Evolutionary conservation across 495 filamentous ascomycete genomes (phyloP).

Genomic region (Usnea hakonensis): DNA sequence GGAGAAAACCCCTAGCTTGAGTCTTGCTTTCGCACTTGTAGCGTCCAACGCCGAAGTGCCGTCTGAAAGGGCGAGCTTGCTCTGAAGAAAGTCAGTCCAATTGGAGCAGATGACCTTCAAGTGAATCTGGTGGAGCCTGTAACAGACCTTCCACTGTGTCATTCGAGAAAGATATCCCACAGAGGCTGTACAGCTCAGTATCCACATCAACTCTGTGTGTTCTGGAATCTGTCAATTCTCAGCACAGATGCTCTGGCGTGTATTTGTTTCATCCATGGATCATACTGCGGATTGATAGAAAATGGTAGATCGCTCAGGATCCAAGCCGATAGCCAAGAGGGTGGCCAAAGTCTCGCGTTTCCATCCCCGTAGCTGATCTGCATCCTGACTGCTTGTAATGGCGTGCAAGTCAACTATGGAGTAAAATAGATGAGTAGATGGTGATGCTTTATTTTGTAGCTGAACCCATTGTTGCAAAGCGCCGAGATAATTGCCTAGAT

Average conservation of each 20-base stretch:
- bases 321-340: constrained; percentile 74
- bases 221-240: constrained; percentile 51
- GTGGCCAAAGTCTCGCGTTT: constrained; percentile 69
- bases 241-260: not conserved
- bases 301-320: constrained; percentile 64
- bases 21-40: constrained; percentile 40
- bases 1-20: constrained; percentile 89
- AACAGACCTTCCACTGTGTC: constrained; percentile 93
- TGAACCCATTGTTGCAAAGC: constrained; percentile 81
- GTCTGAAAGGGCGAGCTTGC: constrained; percentile 56
- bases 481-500: constrained; percentile 92
- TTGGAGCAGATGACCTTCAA: not conserved
- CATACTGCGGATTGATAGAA: constrained; percentile 73
- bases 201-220: constrained; percentile 92
- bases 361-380: constrained; percentile 48
- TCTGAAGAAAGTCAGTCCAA: constrained; percentile 39
- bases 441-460: constrained; percentile 56
- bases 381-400: constrained; percentile 67
- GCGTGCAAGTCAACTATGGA: constrained; percentile 90
- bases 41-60: constrained; percentile 46
- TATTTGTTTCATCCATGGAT: not conserved
- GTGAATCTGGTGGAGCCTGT: not conserved
- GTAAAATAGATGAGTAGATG: constrained; percentile 59
- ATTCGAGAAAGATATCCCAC: constrained; percentile 87
- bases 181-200: constrained; percentile 78